Conservation (phyloP, 805 yeast genomes). For the Candida caryicola region DNA sequence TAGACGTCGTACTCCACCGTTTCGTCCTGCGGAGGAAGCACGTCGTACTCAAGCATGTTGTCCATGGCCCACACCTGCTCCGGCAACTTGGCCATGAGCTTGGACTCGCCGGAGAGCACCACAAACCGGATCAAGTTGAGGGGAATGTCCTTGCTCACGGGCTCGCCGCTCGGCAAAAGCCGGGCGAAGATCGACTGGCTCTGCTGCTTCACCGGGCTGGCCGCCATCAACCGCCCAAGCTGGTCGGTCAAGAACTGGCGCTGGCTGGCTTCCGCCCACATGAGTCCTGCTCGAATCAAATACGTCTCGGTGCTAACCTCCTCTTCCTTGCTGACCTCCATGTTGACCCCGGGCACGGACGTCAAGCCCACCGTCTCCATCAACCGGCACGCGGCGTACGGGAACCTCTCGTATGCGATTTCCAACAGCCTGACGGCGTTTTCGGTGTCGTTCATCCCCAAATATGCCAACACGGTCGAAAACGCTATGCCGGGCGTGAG, state of each 20-base stretch:
- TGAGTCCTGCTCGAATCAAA: constrained; percentile 48
- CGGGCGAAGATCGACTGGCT: constrained; percentile 11
- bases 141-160: constrained; percentile 42
- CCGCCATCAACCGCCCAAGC: constrained; percentile 20
- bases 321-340: constrained; percentile 25
- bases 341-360: constrained; percentile 19
- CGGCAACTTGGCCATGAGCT: constrained; percentile 70
- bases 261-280: constrained; percentile 53
- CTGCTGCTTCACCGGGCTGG: background rate
- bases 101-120: constrained; percentile 66
- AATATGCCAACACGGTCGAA: constrained; percentile 62
- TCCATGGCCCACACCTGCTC: constrained; percentile 55
- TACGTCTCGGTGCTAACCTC: constrained; percentile 56
- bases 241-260: constrained; percentile 48
- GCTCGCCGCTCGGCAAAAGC: constrained; percentile 5
- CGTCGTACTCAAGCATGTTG: constrained; percentile 68
- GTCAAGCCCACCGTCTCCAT: constrained; percentile 46
- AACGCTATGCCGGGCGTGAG: constrained; percentile 68
- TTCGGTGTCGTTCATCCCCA: constrained; percentile 37
- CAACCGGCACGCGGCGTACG: constrained; percentile 53
- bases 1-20: constrained; percentile 37
- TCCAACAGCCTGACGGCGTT: constrained; percentile 49
- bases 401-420: constrained; percentile 53
- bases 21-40: constrained; percentile 56
- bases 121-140: constrained; percentile 64